Conservation (phyloP, 2,329 filamentous ascomycete species). For the Alternaria consortialis region DNA sequence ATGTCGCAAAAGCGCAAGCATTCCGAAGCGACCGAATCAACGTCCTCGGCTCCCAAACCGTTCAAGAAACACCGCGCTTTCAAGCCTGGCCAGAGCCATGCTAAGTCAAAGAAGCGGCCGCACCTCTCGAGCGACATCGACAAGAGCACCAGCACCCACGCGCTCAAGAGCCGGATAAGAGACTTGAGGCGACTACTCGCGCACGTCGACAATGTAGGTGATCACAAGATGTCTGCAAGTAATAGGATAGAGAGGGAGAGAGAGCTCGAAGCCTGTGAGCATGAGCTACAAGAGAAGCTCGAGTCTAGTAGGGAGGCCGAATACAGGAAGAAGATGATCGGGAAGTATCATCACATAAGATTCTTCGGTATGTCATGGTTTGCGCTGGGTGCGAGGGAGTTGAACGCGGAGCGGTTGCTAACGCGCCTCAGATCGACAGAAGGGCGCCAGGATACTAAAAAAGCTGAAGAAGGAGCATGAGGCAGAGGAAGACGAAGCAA, state of each 20-base stretch:
- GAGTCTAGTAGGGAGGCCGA: slow-evolving; percentile 63
- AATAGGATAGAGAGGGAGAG: slow-evolving; percentile 75
- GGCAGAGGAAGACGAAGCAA: slow-evolving; percentile 59
- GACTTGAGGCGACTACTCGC: slow-evolving; percentile 73
- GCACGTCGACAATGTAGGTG: slow-evolving; percentile 60
- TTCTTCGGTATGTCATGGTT: slow-evolving; percentile 74
- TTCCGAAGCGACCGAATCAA: slow-evolving; percentile 28
- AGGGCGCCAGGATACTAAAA: slow-evolving; percentile 73
- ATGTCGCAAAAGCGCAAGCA: slow-evolving; percentile 52
- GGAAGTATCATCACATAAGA: slow-evolving; percentile 82
- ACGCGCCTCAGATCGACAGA: slow-evolving; percentile 69
- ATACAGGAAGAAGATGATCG: slow-evolving; percentile 75
- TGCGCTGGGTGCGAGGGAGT: slow-evolving; percentile 2
- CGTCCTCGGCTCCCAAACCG: slow-evolving; percentile 14
- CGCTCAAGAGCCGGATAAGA: slow-evolving; percentile 75
- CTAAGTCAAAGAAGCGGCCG: slow-evolving; percentile 29
- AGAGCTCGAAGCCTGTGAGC: slow-evolving; percentile 72
- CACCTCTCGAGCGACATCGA: slow-evolving; percentile 35
- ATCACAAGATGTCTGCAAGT: slow-evolving; percentile 67
- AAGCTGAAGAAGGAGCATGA: slow-evolving; percentile 67
- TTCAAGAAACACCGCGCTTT: slow-evolving; percentile 40
- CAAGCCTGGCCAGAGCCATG: slow-evolving; percentile 25
- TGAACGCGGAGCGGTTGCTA: background rate
- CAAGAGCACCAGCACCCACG: slow-evolving; percentile 57
- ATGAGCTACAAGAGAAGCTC: slow-evolving; percentile 63